Base-by-base conservation (phyloP, 306 rosid genomes). In the Lotus japonicus region DNA sequence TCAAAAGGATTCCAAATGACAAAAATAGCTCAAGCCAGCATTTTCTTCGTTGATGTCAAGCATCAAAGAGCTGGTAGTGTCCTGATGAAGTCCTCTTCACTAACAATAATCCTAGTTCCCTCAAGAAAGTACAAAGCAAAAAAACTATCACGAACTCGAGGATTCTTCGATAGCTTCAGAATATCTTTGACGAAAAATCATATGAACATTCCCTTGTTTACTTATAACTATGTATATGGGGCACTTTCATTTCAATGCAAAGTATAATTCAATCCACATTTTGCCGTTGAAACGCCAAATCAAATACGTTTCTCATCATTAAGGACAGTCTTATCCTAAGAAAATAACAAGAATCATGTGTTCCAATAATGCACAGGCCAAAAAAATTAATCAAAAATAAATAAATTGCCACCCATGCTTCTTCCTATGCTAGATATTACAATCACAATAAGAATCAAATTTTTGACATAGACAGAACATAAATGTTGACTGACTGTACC, bases 401-500 rank as follows among this genome's bases (percentile, higher is more conserved):
- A 2, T 3, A 46, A 14, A 26, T 0, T 54, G n/a, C 13, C 14
- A 58, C 57, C 53, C 18, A 38, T 59, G 18, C 9, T 16, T 70
- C 4, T 0, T 45, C 48, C 11, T 4, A 17, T 7, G 33, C 11
- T 33, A 42, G 38, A 75, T 59, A 70, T 28, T 14, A 64, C 5
- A 58, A 9, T 57, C 28, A 33, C 48, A 65, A 1, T 26, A 75
- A 19, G 49, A 55, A 16, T 43, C 33, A 38, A 7, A 42, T 56
- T 43, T 43, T 75, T 17, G 64, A 56, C 21, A 61, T 2, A 26
- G 61, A 54, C 11, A 39, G 10, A 49, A 79, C 39, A 26, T 14
- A 43, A 35, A 44, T 26, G 19, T 45, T 49, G 41, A n/a, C 31
- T 55, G 42, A 56, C 1, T 42, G 54, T 62, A 90, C 99, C 89